Conservation (phyloP, 2,329 filamentous ascomycete genomes). For the Zasmidium angulare region DNA sequence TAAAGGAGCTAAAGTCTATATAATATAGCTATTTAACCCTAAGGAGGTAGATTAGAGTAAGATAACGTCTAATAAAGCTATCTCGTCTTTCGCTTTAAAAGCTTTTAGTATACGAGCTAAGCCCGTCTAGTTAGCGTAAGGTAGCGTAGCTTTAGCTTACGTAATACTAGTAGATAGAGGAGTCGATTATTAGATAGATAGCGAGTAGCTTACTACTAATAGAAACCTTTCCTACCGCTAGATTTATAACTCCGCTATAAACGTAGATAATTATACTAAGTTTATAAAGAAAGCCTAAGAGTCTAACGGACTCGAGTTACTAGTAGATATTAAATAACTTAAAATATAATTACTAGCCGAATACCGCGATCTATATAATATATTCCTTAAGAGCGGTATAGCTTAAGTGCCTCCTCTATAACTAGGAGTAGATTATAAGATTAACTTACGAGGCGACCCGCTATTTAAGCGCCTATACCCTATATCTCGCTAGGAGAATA, state of each 20-base stretch:
- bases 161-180: not conserved
- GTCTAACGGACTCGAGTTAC: no score
- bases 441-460: not conserved
- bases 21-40: no score
- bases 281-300: no score
- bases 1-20: not conserved
- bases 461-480: conserved; percentile 1
- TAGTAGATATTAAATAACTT: no score
- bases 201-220: no score
- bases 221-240: no score
- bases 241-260: no score
- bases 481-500: no score
- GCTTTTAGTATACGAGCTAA: not conserved
- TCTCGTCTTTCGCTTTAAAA: not conserved
- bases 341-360: no score
- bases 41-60: not conserved
- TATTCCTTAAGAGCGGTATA: not conserved
- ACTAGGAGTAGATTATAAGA: conserved; percentile 1
- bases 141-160: not conserved
- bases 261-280: no score
- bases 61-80: not conserved
- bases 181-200: not conserved
- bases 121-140: not conserved
- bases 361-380: not conserved
- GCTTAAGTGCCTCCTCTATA: not conserved